Percentiles rank a stretch among this genome's conserved stretches.
These are phyloP conservation scores for Paramecium tetraurelia DNA, from an alignment of 73 alveolate genomes.

Conservation along the genomic window DNA sequence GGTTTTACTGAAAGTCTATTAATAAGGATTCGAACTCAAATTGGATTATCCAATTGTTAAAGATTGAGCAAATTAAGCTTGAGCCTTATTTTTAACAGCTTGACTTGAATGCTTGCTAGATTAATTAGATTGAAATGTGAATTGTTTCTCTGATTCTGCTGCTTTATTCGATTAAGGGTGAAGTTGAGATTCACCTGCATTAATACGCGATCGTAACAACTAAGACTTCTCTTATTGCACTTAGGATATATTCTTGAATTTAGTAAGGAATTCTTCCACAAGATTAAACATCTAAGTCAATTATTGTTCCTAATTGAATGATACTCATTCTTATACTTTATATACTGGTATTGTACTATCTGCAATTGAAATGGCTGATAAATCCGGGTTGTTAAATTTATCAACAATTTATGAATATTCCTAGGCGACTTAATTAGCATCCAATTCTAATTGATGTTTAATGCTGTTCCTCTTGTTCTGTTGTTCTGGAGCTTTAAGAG, in stretches of 20 bases:
- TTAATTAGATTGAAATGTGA: neutral
- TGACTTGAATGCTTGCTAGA: neutral
- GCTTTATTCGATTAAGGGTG: neutral
- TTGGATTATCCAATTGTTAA: neutral
- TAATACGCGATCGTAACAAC: neutral
- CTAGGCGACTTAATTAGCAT: slow-evolving; percentile 5
- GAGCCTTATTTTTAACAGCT: neutral
- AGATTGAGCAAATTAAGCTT: neutral
- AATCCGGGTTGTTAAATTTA: slow-evolving; percentile 29
- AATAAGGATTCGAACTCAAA: neutral
- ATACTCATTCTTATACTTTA: neutral
- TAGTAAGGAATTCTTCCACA: slow-evolving; percentile 13
- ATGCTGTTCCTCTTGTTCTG: neutral
- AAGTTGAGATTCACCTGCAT: neutral
- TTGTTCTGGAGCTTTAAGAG: neutral
- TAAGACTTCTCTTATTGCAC: neutral
- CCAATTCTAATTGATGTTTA: neutral
- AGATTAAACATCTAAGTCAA: neutral
- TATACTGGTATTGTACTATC: neutral
- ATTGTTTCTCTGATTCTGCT: neutral
- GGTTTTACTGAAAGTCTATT: neutral
- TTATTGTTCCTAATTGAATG: neutral
- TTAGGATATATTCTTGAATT: neutral
- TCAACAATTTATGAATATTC: slow-evolving; percentile 27
- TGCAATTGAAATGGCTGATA: slow-evolving; percentile 24